Evolutionary conservation across 1,139 yeast genomes (phyloP).

Genomic region (Debaryomyces coudertii): DNA sequence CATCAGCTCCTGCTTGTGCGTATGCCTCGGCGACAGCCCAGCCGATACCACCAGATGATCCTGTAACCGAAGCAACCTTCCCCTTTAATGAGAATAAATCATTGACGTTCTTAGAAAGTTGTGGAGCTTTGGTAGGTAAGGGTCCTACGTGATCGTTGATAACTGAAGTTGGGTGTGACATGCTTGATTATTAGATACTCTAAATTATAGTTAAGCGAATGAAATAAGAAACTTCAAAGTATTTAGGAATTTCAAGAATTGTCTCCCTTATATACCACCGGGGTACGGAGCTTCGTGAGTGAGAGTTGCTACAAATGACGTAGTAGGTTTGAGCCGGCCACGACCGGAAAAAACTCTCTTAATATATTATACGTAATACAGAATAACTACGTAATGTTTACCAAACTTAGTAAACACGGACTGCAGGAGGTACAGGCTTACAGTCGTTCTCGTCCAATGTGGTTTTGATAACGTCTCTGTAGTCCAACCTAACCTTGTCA

Average conservation of each 20-base stretch:
- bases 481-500: constrained; percentile 71
- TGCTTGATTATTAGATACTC: background rate
- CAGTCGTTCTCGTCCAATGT: constrained; percentile 93
- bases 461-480: constrained; percentile 81
- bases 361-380: background rate
- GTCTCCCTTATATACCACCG: background rate
- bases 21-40: constrained; percentile 80
- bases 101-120: constrained; percentile 34
- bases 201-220: background rate
- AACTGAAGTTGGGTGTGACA: constrained; percentile 16
- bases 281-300: background rate
- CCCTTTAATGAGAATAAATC: constrained; percentile 73
- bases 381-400: background rate
- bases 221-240: background rate
- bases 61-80: constrained; percentile 86
- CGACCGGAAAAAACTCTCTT: constrained; percentile 1
- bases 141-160: constrained; percentile 31
- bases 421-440: constrained; percentile 95
- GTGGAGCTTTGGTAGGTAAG: constrained; percentile 35
- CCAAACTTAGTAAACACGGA: constrained; percentile 74
- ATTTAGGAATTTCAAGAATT: background rate
- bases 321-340: background rate
- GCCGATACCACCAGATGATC: constrained; percentile 87
- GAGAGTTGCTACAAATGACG: constrained; percentile 1
- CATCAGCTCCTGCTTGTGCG: constrained; percentile 91